Evolutionary conservation across 345 rosid genomes (phyloP), one percentile per base, ranked within the genome.

Genomic region (Mangifera indica): DNA sequence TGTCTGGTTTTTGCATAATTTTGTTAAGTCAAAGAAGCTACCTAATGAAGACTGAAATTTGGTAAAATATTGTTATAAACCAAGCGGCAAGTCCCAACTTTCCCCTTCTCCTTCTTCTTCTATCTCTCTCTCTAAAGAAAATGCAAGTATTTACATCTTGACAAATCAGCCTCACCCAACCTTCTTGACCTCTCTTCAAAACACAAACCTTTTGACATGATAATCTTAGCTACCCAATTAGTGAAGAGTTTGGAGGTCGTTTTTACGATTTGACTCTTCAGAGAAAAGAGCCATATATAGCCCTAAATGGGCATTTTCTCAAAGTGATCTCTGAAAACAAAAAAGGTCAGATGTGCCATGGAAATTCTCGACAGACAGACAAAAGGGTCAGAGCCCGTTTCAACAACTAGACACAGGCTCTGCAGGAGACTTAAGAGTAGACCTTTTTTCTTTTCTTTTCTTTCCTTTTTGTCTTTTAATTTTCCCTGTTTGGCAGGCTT

Each of bases 281-380:
- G 42, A 7, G 67, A 77, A 69, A 49, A 13, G 53, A 49, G n/a
- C 18, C 18, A 12, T 12, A 48, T 14, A 48, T 48, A 48, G 52
- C 21, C 73, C 60, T 24, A 18, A 64, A 44, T 53, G 63, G n/a
- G 62, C 63, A 63, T 46, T 57, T 56, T 75, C 34, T 46, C 24
- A 22, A 40, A 40, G 60, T 29, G 32, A 29, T 48, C 29, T 32
- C 24, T 29, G 40, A 51, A 29, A 52, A 37, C 42, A 37, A 74
- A 58, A 74, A 32, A 48, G 62, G 63, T 61, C 69, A 69, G 77
- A 10, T 66, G 51, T 82, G 87, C 84, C 60, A 67, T 80, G 80
- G 48, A 83, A 78, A 81, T 72, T 71, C 77, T 78, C 70, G 84
- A 84, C 87, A 86, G 82, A 68, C 53, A 78, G 87, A 86, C 86